These are phyloP conservation scores for Alternaria dauci DNA, from an alignment of 2,329 filamentous ascomycete genomes.

Conservation along the genomic window DNA sequence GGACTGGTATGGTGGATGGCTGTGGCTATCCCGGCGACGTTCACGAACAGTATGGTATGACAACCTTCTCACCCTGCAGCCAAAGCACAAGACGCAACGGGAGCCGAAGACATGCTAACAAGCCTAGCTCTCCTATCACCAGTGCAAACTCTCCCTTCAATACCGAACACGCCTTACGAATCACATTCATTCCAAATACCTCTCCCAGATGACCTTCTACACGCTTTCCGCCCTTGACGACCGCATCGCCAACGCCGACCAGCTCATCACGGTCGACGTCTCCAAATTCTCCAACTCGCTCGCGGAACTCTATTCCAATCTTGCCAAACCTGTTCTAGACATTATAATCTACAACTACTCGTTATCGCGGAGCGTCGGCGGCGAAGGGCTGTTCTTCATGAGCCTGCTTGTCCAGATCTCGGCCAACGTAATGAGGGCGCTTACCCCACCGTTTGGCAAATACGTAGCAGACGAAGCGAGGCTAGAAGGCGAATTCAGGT, in stretches of 20 bases:
- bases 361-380: slow-evolving; percentile 91
- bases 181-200: slow-evolving; percentile 92
- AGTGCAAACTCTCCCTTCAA: slow-evolving; percentile 90
- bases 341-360: slow-evolving; percentile 98
- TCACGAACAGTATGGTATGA: slow-evolving; percentile 96
- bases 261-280: slow-evolving; percentile 95
- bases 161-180: slow-evolving; percentile 95
- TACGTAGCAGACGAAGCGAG: slow-evolving; percentile 96
- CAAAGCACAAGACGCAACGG: background rate
- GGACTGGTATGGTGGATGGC: slow-evolving; percentile 98
- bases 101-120: slow-evolving; percentile 23
- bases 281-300: slow-evolving; percentile 95
- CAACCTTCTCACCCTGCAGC: background rate
- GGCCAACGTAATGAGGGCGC: slow-evolving; percentile 87
- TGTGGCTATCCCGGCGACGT: slow-evolving; percentile 93
- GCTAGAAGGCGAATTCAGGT: slow-evolving; percentile 94
- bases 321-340: slow-evolving; percentile 92
- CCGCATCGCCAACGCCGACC: slow-evolving; percentile 97
- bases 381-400: slow-evolving; percentile 96
- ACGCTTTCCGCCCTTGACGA: slow-evolving; percentile 94
- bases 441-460: slow-evolving; percentile 96
- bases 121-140: slow-evolving; percentile 86
- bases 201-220: slow-evolving; percentile 98
- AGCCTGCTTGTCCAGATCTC: slow-evolving; percentile 91
- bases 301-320: slow-evolving; percentile 93